These are phyloP conservation scores for Penicillium paxilli DNA, from an alignment of 495 filamentous ascomycete genomes.

Conservation along the genomic window DNA sequence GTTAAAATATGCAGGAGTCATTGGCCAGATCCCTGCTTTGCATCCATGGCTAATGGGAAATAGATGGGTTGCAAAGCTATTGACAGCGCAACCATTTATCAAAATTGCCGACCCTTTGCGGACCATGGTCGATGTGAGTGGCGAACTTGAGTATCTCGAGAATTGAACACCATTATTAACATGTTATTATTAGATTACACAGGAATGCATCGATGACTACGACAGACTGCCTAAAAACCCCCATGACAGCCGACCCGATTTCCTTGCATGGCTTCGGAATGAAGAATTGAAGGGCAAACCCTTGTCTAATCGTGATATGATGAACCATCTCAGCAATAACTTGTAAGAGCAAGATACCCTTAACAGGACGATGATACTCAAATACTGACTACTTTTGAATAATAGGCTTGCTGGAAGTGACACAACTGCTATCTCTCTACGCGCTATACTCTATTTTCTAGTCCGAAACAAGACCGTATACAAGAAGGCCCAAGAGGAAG, in stretches of 20 bases:
- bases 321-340: constrained; percentile 20
- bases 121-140: constrained; percentile 10
- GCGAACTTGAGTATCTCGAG: not conserved
- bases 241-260: constrained; percentile 10
- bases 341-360: not conserved
- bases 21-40: constrained; percentile 7
- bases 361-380: not conserved
- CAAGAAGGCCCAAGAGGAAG: constrained; percentile 4
- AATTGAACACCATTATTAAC: not conserved
- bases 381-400: not conserved
- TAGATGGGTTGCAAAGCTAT: constrained; percentile 8
- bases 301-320: constrained; percentile 16
- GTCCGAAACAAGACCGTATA: constrained; percentile 30
- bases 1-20: constrained; percentile 8
- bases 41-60: constrained; percentile 12
- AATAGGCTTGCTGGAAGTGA: constrained; percentile 41
- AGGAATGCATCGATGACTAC: constrained; percentile 16
- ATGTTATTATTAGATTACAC: constrained; percentile 4
- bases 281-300: constrained; percentile 15
- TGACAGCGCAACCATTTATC: constrained; percentile 12
- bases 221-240: not conserved
- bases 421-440: constrained; percentile 46
- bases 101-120: constrained; percentile 9
- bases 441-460: constrained; percentile 49
- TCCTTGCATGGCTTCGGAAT: constrained; percentile 13